A percentile compares a stretch with the other conserved stretches of the same genome.
Evolutionary conservation across 2,329 filamentous ascomycete genomes (phyloP).

Genomic region (Aureobasidium sp.): DNA sequence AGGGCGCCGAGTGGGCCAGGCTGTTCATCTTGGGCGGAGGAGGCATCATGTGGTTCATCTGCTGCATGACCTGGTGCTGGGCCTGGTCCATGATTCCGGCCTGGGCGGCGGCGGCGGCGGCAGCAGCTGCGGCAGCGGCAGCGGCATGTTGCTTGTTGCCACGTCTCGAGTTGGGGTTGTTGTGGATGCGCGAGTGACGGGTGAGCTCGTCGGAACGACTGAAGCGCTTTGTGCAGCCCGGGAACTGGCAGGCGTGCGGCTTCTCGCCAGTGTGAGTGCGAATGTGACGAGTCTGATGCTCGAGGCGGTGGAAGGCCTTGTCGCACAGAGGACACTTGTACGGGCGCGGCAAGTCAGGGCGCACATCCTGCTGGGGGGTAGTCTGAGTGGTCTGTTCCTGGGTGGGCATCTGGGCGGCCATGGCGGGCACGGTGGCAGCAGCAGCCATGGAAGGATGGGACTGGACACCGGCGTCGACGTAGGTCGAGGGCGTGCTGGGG

Average conservation of each 20-base stretch:
- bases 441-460: slow-evolving; percentile 32
- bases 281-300: slow-evolving; percentile 90
- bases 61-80: slow-evolving; percentile 36
- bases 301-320: slow-evolving; percentile 95
- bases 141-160: slow-evolving; percentile 74
- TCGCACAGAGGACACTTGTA: slow-evolving; percentile 99
- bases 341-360: slow-evolving; percentile 80
- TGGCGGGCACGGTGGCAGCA: slow-evolving; percentile 37
- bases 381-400: slow-evolving; percentile 48
- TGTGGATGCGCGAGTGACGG: slow-evolving; percentile 95
- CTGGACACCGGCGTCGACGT: slow-evolving; percentile 16
- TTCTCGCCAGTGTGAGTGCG: slow-evolving; percentile 97
- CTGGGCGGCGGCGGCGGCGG: slow-evolving; percentile 40
- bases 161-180: slow-evolving; percentile 92
- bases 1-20: slow-evolving; percentile 80
- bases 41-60: slow-evolving; percentile 79
- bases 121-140: slow-evolving; percentile 51
- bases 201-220: slow-evolving; percentile 94
- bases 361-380: slow-evolving; percentile 56
- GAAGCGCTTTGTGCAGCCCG: slow-evolving; percentile 94
- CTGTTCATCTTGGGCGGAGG: slow-evolving; percentile 64
- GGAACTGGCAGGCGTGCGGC: slow-evolving; percentile 91
- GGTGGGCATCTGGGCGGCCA: slow-evolving; percentile 56
- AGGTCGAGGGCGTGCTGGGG: slow-evolving; percentile 26
- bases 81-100: slow-evolving; percentile 43